Base-by-base conservation (phyloP, 202 grass and related monocot genomes). In the Carex sylvatica region DNA sequence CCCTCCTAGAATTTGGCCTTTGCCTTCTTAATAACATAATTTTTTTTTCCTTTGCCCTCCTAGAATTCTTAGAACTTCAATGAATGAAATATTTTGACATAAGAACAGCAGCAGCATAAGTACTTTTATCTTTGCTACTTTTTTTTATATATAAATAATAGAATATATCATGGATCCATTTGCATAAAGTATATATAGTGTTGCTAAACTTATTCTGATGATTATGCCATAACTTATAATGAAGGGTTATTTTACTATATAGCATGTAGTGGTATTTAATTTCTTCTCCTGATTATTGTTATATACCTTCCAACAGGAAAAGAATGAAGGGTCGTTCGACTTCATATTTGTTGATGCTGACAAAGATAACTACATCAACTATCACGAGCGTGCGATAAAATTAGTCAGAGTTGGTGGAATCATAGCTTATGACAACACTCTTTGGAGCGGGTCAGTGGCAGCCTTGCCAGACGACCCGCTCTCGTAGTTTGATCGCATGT, bases 301-400 rank as follows among this genome's bases (percentile, higher is more conserved):
- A 40, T 40, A 35, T 12, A 72, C 51, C 55, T 74, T 4, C 6
- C 30, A 36, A 67, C 83, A 85, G 83, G 73, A 78, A 13, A 80
- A 85, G 33, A 69, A 85, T 51, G 18, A 79, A 20, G 79, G 78
- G 5, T 42, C 28, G 31, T 95, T 95, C 73, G 90, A 92, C 74
- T 95, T 95, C 40, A 88, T 87, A 19, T 92, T 95, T 80, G 82
- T 95, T 26, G 92, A 92, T 76, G 92, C 92, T 3, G 90, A 92
- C 82, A 92, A 95, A 73, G 90, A 51, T 49, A 92, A 88, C 67
- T 92, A 87, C 77, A 86, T 81, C 78, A 80, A 74, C 66, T 92
- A 92, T 85, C 88, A 95, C 30, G 90, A 92, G 61, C 87, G 80
- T 51, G 66, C 89, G 70, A 64, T 90, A 42, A 80, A 13, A 51